phyloP scores from a whole-genome alignment of 1,139 yeast species.

The Lizanozyma gosingica region DNA sequence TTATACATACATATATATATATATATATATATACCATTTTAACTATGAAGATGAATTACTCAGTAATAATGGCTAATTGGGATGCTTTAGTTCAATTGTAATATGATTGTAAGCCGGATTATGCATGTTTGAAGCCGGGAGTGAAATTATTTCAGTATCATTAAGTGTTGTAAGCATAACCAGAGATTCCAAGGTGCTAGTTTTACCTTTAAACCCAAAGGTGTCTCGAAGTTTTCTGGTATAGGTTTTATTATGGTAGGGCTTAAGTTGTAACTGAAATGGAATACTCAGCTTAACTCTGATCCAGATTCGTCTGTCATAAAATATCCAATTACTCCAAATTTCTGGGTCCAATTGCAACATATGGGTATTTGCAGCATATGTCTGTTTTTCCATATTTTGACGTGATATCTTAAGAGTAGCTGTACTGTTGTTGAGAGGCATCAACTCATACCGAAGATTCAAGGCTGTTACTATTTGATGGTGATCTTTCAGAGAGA shows the following conservation, averaged over 20 bases:
- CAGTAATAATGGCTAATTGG: no score
- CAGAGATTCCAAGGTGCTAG: no score
- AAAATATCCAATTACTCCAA: slow-evolving; percentile 23
- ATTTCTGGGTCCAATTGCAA: slow-evolving; percentile 2
- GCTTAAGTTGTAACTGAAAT: not conserved
- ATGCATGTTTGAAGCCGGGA: no score
- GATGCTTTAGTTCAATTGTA: no score
- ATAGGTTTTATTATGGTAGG: not conserved
- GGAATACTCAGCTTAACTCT: slow-evolving; percentile 9
- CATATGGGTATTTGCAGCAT: slow-evolving; percentile 2
- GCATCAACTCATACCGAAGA: slow-evolving; percentile 10
- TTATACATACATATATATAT: no score
- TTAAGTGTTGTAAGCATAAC: no score
- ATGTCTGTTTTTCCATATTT: slow-evolving; percentile 12
- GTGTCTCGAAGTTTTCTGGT: not conserved
- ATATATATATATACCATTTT: no score
- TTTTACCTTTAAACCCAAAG: no score
- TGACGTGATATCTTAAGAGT: slow-evolving; percentile 17
- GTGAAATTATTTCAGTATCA: no score
- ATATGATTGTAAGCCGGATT: no score
- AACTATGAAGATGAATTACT: no score
- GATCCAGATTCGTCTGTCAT: slow-evolving; percentile 31
- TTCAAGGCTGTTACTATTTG: slow-evolving; percentile 11
- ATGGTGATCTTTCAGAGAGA: slow-evolving; percentile 3
- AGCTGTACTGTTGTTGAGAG: slow-evolving; percentile 3